Base-by-base conservation (phyloP, 2,329 filamentous ascomycete genomes). In the Claviceps pazoutovae region DNA sequence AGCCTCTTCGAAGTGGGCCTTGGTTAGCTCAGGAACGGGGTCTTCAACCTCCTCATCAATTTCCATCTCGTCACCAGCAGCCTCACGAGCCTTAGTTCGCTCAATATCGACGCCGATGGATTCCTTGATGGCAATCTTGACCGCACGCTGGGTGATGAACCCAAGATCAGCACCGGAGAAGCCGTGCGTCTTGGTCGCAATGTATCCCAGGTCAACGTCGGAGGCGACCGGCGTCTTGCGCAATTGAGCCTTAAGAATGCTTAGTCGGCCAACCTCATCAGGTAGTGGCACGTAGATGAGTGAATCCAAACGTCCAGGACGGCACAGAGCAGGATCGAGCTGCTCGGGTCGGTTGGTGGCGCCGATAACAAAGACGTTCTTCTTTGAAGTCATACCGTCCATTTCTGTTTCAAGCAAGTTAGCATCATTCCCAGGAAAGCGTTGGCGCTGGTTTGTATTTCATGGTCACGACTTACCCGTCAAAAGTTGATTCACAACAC, bases 321-420 rank as follows among this genome's bases (percentile, higher is more conserved):
- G 90, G 80, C 91, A 96, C 62, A 98, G 80, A 61, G 93, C 93
- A 67, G 93, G 93, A 71, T 98, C 93, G 55, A 98, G 86, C 76
- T 97, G 93, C 76, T 98, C 93, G 44, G 93, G 93, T 75, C 93
- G 82, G 78, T 98, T 98, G 71, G 93, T 98, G 46, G 93, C 93
- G 69, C 93, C 93, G 62, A 98, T 98, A 59, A 98, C 93, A 73
- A 98, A 98, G 58, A 98, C 93, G 69, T 98, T 98, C 86, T 98
- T 98, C 87, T 98, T 98, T 41, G 91, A 96, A 46, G 91, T 97
- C 91, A 97, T 97, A 63, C 91, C 91, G 61, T 97, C 91, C 91
- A 97, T 96, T 81, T 97, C 88, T 86, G 56, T 16, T 19, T 11
- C 30, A 34, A 21, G 34, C 46, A 9, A 45, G 61, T 80, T 70